Percentiles rank a stretch among this genome's conserved stretches.
Evolutionary conservation across 2,329 filamentous ascomycete genomes (phyloP).

Genomic region (Niveomyces coronatus): DNA sequence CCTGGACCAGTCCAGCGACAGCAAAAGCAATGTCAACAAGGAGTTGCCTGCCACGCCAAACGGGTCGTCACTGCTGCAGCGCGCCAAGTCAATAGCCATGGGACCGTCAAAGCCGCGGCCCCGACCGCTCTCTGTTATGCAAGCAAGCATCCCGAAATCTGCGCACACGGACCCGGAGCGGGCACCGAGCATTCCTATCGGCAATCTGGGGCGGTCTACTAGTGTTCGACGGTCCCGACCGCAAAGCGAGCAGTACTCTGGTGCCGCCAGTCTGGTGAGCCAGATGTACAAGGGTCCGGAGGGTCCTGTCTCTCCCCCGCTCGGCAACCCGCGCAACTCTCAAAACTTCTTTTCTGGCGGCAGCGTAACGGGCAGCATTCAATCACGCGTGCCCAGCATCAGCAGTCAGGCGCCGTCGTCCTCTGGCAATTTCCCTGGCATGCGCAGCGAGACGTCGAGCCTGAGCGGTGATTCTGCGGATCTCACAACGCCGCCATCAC

Average conservation of each 20-base stretch:
- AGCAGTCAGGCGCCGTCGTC: slow-evolving; percentile 33
- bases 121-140: slow-evolving; percentile 49
- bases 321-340: slow-evolving; percentile 48
- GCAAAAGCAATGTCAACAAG: slow-evolving; percentile 55
- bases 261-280: slow-evolving; percentile 61
- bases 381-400: slow-evolving; percentile 39
- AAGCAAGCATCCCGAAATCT: slow-evolving; percentile 22
- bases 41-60: slow-evolving; percentile 65
- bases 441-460: slow-evolving; percentile 54
- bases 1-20: slow-evolving; percentile 65
- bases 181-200: slow-evolving; percentile 66
- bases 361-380: slow-evolving; percentile 37
- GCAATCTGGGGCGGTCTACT: slow-evolving; percentile 40
- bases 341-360: slow-evolving; percentile 52
- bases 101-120: slow-evolving; percentile 37
- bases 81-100: slow-evolving; percentile 50
- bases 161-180: slow-evolving; percentile 57
- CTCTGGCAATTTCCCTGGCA: slow-evolving; percentile 60
- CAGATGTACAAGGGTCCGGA: slow-evolving; percentile 80
- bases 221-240: slow-evolving; percentile 47
- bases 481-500: slow-evolving; percentile 32
- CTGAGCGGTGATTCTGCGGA: slow-evolving; percentile 58
- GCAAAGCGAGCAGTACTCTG: slow-evolving; percentile 53
- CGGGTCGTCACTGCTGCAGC: slow-evolving; percentile 44
- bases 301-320: slow-evolving; percentile 48